Evolutionary conservation across 1,284 basidiomycete species (phyloP).

Genomic region (Sanghuangporus baumii): DNA sequence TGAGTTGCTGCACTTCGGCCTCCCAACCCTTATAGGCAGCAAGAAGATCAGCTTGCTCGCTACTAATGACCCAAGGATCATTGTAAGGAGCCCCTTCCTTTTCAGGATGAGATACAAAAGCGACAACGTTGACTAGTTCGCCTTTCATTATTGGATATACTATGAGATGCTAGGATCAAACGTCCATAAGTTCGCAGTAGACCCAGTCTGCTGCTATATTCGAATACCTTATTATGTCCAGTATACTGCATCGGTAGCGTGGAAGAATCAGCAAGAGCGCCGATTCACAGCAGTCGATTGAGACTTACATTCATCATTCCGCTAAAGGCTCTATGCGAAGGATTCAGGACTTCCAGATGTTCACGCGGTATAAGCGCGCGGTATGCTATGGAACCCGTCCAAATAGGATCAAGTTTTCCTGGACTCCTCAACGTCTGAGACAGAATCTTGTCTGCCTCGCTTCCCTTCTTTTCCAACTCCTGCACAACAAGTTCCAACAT

Average conservation of each 20-base stretch:
- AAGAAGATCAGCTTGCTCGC: neutral
- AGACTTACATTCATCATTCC: slow-evolving; percentile 32
- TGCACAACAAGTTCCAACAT: neutral
- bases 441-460: slow-evolving; percentile 10
- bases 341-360: slow-evolving; percentile 23
- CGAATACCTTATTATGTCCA: slow-evolving; percentile 8
- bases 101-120: slow-evolving; percentile 8
- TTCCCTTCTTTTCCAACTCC: slow-evolving; percentile 15
- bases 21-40: slow-evolving; percentile 14
- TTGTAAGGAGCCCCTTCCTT: slow-evolving; percentile 11
- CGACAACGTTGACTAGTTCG: slow-evolving; percentile 14
- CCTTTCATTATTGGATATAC: slow-evolving; percentile 5
- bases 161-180: slow-evolving; percentile 3
- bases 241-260: slow-evolving; percentile 6
- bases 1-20: slow-evolving; percentile 15
- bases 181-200: neutral
- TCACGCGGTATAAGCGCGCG: slow-evolving; percentile 31
- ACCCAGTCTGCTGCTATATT: neutral
- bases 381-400: slow-evolving; percentile 33
- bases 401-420: slow-evolving; percentile 29
- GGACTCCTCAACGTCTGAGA: slow-evolving; percentile 17
- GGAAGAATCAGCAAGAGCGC: neutral
- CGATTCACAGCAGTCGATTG: neutral
- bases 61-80: neutral
- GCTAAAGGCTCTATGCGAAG: slow-evolving; percentile 32